Conservation (phyloP, 305 asterid species). For the Striga hermonthica region DNA sequence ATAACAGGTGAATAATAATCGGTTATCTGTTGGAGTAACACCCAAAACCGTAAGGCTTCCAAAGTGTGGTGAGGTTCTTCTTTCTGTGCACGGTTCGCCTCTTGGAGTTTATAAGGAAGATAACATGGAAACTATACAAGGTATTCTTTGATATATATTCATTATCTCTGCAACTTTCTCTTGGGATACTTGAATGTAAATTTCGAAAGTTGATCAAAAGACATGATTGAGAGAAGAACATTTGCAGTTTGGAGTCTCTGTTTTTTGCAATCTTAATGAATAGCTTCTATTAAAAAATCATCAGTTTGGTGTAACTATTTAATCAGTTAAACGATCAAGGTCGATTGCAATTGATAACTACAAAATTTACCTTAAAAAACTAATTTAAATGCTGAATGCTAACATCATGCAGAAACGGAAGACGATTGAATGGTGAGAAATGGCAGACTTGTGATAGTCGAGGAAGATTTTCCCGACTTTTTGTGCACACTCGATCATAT, state of each 20-base stretch:
- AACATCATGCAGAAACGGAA: constrained; percentile 52
- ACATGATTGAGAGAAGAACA: not conserved
- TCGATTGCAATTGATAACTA: too few species aligned
- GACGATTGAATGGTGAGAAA: constrained; percentile 40
- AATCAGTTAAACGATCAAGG: not conserved
- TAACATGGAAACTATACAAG: constrained; percentile 88
- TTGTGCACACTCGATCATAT: not conserved
- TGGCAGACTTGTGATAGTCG: not conserved
- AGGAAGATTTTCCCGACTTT: not conserved
- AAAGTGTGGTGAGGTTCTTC: constrained; percentile 81
- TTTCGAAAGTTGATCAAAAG: not conserved
- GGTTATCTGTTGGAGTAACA: constrained; percentile 74
- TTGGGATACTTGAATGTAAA: constrained; percentile 1
- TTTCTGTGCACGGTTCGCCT: constrained; percentile 90
- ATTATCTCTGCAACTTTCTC: not conserved
- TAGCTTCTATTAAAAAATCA: not conserved
- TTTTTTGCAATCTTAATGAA: not conserved
- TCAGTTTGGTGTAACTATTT: not conserved
- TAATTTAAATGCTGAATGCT: not conserved
- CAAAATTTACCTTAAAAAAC: not conserved
- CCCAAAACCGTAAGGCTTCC: constrained; percentile 80
- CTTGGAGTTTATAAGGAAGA: constrained; percentile 90
- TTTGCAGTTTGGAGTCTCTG: not conserved
- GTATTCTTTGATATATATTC: constrained; percentile 35
- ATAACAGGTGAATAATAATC: constrained; percentile 50